Percentiles rank a stretch among this genome's conserved stretches.
Conservation (phyloP, 306 rosid species). For the Fagus sylvatica region DNA sequence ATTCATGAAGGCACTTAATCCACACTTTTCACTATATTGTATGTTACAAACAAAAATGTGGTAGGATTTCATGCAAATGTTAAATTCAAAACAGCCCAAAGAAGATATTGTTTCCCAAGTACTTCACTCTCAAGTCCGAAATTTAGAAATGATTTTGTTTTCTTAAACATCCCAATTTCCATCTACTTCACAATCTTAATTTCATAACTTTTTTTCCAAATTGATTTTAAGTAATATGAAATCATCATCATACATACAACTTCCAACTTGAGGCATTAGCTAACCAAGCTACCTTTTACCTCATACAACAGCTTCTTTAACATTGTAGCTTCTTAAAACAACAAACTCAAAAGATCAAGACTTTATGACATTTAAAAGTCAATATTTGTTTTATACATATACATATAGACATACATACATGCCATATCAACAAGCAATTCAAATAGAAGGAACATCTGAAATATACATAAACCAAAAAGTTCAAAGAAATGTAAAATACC, state of each 20-base stretch:
- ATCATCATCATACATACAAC: background rate
- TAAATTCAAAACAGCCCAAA: background rate
- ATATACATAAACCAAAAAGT: constrained; percentile 3
- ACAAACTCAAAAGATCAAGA: background rate
- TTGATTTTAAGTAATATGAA: background rate
- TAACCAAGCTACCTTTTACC: background rate
- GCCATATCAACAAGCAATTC: constrained; percentile 6
- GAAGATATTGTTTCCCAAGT: background rate
- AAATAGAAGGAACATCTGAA: constrained; percentile 7
- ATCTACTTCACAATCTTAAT: background rate
- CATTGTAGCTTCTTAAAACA: background rate
- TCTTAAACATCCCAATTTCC: background rate
- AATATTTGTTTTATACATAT: too few relatives aligned
- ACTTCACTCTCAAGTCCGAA: background rate
- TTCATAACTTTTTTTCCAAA: background rate
- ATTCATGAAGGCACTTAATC: background rate
- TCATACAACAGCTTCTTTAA: background rate
- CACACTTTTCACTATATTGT: background rate
- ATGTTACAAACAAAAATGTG: background rate
- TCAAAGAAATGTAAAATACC: constrained; percentile 50
- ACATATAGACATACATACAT: too few relatives aligned
- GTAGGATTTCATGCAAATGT: background rate
- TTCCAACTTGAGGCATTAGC: background rate
- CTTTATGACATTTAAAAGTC: background rate
- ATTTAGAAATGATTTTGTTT: background rate